Conservation (phyloP, 805 yeast species). For the Wickerhamiella slavikovae region DNA sequence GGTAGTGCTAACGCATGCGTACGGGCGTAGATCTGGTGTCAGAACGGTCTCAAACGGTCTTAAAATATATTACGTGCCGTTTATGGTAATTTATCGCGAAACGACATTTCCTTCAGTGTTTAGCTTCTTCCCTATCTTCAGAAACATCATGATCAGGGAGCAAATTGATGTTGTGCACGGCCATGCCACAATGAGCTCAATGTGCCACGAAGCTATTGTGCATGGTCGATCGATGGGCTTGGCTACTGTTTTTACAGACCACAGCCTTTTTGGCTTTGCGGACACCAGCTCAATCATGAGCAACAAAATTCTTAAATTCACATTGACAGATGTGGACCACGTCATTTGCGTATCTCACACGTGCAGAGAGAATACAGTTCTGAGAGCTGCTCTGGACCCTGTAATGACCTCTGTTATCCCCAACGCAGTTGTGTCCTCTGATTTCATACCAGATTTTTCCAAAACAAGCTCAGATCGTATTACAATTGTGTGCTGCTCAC, state of each 20-base stretch:
- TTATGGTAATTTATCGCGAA: constrained; percentile 57
- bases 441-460: constrained; percentile 29
- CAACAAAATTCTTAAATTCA: constrained; percentile 67
- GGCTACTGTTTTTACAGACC: constrained; percentile 84
- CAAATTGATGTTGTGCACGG: constrained; percentile 80
- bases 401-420: constrained; percentile 73
- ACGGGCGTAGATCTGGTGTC: constrained; percentile 64
- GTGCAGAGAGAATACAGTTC: constrained; percentile 85
- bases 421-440: constrained; percentile 80
- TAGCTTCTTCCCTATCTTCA: constrained; percentile 61
- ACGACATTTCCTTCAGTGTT: constrained; percentile 80
- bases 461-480: constrained; percentile 21
- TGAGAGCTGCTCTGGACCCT: constrained; percentile 71
- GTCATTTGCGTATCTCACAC: constrained; percentile 94
- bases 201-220: constrained; percentile 79
- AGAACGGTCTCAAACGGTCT: constrained; percentile 73
- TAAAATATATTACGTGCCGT: constrained; percentile 82
- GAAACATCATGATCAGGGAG: constrained; percentile 76
- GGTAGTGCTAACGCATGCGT: constrained; percentile 71
- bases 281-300: constrained; percentile 68
- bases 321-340: constrained; percentile 71
- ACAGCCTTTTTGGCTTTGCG: constrained; percentile 85
- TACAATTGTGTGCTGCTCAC: constrained; percentile 75
- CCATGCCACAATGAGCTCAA: constrained; percentile 72
- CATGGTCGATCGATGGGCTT: constrained; percentile 89